Evolutionary conservation across 2,329 filamentous ascomycete genomes (phyloP).

Genomic region (Hymenoscyphus linearis): DNA sequence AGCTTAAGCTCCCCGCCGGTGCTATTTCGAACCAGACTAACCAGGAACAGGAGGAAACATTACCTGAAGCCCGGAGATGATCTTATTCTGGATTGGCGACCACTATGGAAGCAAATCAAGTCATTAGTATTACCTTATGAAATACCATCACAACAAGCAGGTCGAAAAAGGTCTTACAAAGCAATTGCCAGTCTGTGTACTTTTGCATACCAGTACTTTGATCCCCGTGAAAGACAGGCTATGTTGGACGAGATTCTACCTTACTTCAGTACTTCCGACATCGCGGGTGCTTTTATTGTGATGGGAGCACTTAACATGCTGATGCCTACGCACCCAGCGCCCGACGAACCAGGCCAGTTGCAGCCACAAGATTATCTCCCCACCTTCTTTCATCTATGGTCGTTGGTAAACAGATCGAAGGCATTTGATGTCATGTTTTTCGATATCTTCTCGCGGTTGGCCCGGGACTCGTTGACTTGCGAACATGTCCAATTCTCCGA

Average conservation of each 20-base stretch:
- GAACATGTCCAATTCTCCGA: slow-evolving; percentile 73
- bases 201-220: slow-evolving; percentile 88
- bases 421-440: slow-evolving; percentile 81
- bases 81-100: slow-evolving; percentile 86
- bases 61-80: slow-evolving; percentile 89
- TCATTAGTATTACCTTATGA: slow-evolving; percentile 83
- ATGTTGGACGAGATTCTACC: slow-evolving; percentile 77
- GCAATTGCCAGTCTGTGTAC: slow-evolving; percentile 81
- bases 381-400: slow-evolving; percentile 96
- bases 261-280: slow-evolving; percentile 89
- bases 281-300: slow-evolving; percentile 91
- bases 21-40: slow-evolving; percentile 27
- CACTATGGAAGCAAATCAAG: slow-evolving; percentile 89
- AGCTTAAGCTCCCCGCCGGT: slow-evolving; percentile 33
- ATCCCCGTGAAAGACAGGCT: slow-evolving; percentile 75
- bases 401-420: slow-evolving; percentile 83
- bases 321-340: slow-evolving; percentile 76
- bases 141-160: slow-evolving; percentile 58
- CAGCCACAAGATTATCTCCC: slow-evolving; percentile 85
- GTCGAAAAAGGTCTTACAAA: slow-evolving; percentile 51
- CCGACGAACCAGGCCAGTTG: slow-evolving; percentile 66
- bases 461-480: slow-evolving; percentile 74
- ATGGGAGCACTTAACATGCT: slow-evolving; percentile 80
- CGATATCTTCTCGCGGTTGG: slow-evolving; percentile 82
- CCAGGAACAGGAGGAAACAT: slow-evolving; percentile 70